Base-by-base conservation (phyloP, 2,329 filamentous ascomycete genomes). In the Setomelanomma holmii region DNA sequence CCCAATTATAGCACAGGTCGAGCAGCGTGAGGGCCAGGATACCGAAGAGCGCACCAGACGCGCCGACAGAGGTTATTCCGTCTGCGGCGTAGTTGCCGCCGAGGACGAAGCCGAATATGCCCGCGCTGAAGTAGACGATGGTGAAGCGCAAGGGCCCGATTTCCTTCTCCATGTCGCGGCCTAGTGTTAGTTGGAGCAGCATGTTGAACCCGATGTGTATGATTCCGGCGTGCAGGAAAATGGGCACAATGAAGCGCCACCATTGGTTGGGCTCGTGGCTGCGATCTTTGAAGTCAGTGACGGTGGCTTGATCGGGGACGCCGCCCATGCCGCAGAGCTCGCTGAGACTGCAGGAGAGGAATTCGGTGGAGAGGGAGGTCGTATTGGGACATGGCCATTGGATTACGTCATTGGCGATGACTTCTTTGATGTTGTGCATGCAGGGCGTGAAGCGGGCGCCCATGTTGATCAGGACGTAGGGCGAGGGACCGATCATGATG, bases 181-280 rank as follows among this genome's bases (percentile, higher is more conserved):
- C 95, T 49, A 98, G 84, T 0, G 91, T 96, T 67, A 97, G 77
- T 74, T 99, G 95, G 19, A 97, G 83, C 6, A 98, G 82, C 76
- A 99, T 82, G 76, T 99, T 99, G 82, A 98, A 97, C 14, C 86
- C 90, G 52, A 99, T 97, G 71, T 99, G 95, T 57, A 99, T 88
- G 49, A 99, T 78, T 12, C 95, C 95, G 1, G 91, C 92, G 68
- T 99, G 95, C 66, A 99, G 80, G 78, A 99, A 99, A 56, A 99
- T 97, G 34, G 95, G 93, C 1, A 89, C 79, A 69, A 99, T 97
- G 79, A 99, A 98, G 55, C 95, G 89, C 77, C 85, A 99, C 95
- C 95, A 99, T 74, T 99, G 95, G 71, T 98, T 87, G 0, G 95
- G 95, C 55, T 85, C 82, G 2, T 88, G 79, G 1, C 86, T 78